phyloP scores from a whole-genome alignment of 2,329 filamentous ascomycete genomes.

The Shiraia sp. region DNA sequence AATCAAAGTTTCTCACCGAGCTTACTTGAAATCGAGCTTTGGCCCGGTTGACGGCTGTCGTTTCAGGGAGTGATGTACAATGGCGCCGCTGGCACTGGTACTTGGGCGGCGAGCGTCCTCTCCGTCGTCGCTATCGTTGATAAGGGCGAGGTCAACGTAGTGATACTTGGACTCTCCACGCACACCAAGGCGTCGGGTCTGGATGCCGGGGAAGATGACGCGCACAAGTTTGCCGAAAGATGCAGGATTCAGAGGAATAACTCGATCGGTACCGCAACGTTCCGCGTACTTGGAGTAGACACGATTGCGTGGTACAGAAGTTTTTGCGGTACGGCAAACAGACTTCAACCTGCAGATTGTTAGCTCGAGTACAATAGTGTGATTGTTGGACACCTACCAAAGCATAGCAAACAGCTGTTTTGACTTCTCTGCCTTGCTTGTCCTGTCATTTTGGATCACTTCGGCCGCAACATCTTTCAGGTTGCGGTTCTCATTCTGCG shows the following conservation, averaged over 20 bases:
- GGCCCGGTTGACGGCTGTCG: constrained; percentile 39
- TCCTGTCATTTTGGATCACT: constrained; percentile 77
- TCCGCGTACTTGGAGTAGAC: constrained; percentile 97
- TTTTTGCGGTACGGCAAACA: constrained; percentile 72
- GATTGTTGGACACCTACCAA: constrained; percentile 61
- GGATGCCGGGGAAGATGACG: constrained; percentile 92
- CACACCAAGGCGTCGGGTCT: constrained; percentile 88
- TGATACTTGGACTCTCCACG: constrained; percentile 98
- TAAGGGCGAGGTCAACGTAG: constrained; percentile 65
- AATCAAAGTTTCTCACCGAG: background rate
- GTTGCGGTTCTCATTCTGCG: constrained; percentile 67
- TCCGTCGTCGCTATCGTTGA: constrained; percentile 47
- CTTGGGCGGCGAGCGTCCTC: constrained; percentile 28
- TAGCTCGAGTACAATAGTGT: constrained; percentile 18
- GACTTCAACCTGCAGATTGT: constrained; percentile 66
- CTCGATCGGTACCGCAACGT: constrained; percentile 87
- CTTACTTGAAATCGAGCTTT: constrained; percentile 43
- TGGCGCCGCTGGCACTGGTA: constrained; percentile 15
- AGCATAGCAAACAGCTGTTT: constrained; percentile 89
- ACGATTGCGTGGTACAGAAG: constrained; percentile 86
- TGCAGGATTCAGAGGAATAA: constrained; percentile 92
- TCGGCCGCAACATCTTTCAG: constrained; percentile 75
- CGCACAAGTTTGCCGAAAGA: constrained; percentile 97
- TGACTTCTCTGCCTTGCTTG: constrained; percentile 79
- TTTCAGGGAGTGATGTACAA: constrained; percentile 27